phyloP scores from a whole-genome alignment of 169 alveolate species.

The Cryptosporidium xiaoi region DNA sequence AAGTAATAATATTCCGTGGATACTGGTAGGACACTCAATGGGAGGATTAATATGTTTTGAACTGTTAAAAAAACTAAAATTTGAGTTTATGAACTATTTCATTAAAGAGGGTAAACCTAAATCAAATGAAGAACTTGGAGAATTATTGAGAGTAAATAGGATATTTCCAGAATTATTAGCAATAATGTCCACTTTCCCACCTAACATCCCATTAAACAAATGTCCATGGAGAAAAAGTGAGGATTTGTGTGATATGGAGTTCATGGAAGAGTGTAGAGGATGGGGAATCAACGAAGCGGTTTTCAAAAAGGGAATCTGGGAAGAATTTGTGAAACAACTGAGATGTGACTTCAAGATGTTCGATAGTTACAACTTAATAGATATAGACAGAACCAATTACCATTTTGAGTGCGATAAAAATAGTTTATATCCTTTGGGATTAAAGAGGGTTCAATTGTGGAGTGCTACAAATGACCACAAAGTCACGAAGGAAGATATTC shows the following conservation, averaged over 20 bases:
- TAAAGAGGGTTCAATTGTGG: slow-evolving; percentile 54
- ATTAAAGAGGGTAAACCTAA: background rate
- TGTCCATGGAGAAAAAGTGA: slow-evolving; percentile 68
- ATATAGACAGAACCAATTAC: slow-evolving; percentile 9
- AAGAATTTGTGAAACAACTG: slow-evolving; percentile 39
- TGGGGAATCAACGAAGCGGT: slow-evolving; percentile 69
- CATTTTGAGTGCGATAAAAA: background rate
- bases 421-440: slow-evolving; percentile 39
- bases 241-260: slow-evolving; percentile 23
- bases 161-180: slow-evolving; percentile 48
- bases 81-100: background rate
- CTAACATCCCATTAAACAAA: slow-evolving; percentile 17
- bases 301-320: slow-evolving; percentile 53
- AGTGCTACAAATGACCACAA: slow-evolving; percentile 30
- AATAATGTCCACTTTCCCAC: slow-evolving; percentile 66
- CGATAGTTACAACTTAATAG: slow-evolving; percentile 20
- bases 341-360: slow-evolving; percentile 58
- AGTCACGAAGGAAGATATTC: slow-evolving; percentile 14
- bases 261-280: slow-evolving; percentile 54
- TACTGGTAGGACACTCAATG: slow-evolving; percentile 64
- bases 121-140: background rate
- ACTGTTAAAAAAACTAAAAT: slow-evolving; percentile 38
- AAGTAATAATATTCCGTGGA: slow-evolving; percentile 29
- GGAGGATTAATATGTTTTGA: slow-evolving; percentile 67
- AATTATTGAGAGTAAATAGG: slow-evolving; percentile 25